Evolutionary conservation across 2,329 filamentous ascomycete genomes (phyloP), one percentile per base, ranked within the genome.

Genomic region (Phialophora chinensis): DNA sequence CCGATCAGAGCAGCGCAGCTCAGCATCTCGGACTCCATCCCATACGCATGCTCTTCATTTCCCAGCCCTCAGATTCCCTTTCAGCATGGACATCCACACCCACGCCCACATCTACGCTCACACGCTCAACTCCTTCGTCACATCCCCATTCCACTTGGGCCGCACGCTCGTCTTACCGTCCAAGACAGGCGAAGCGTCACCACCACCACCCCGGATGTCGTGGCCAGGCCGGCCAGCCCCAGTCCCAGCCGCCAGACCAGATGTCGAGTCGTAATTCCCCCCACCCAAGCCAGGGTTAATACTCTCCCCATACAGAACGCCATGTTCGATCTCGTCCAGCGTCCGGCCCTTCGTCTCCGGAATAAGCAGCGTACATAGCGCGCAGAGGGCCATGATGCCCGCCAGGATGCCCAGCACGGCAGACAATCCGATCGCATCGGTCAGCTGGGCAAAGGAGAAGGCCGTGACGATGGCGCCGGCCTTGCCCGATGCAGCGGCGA

Each of bases 401-500:
- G 70, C 65, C 42, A 74, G 70, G 20, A 72, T 60, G n/a, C 72
- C 72, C 12, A 74, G 64, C 8, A 73, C 66, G 20, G 69, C 70
- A 4, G 59, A 56, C 47, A 73, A 50, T 2, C 72, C 68, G 47
- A 74, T 72, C n/a, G 62, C 58, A 49, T 74, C 72, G 14, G 69
- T 69, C 33, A 73, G 64, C 12, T 69, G 70, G 4, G 71, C 73
- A 47, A 75, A 75, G 1, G 73, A 72, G 63, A 50, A 74, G 55
- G 58, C 42, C 3, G 67, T 66, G 20, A 67, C 64, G 59, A 88
- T 82, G 65, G 84, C 85, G 27, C 86, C 86, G 0, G 86, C 75
- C 72, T 88, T 88, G 11, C 86, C 87, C 0, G 83, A 82, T 0
- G 86, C 86, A 0, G 87, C 86, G 0, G 86, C 86, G 60, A 88